A percentile compares a stretch with the other conserved stretches of the same genome.
These are phyloP conservation scores for Silene coronaria DNA, from an alignment of 179 eudicot genomes.

Conservation along the genomic window DNA sequence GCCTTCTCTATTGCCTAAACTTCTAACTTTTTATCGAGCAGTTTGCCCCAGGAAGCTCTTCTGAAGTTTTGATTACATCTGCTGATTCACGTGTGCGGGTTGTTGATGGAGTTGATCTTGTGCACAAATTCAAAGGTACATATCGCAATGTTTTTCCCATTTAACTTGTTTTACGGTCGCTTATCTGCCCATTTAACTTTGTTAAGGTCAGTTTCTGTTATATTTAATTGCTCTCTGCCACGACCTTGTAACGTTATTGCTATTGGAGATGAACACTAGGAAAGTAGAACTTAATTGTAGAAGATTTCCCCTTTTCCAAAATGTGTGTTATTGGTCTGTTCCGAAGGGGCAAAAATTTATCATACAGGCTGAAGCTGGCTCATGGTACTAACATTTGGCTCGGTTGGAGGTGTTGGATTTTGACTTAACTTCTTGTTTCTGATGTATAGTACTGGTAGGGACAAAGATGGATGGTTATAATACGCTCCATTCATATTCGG, in stretches of 20 bases:
- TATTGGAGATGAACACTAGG: conserved; percentile 1
- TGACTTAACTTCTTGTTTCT: not conserved
- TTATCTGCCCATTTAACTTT: not conserved
- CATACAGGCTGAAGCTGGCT: not conserved
- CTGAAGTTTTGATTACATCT: conserved; percentile 90
- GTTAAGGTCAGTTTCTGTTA: not conserved
- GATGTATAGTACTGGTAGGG: conserved; percentile 1
- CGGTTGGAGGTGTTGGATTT: conserved; percentile 1
- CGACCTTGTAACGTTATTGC: not conserved
- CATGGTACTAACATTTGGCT: not conserved
- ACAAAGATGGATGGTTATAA: not conserved
- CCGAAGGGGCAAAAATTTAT: not conserved
- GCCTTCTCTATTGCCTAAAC: not conserved
- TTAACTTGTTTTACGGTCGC: not conserved
- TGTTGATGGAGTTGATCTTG: conserved; percentile 68
- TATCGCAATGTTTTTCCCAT: not conserved
- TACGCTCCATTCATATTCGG: not conserved
- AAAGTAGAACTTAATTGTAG: not conserved
- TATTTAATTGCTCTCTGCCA: not conserved
- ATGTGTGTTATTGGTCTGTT: not conserved
- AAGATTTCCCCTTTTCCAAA: not conserved
- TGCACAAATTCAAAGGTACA: conserved; percentile 92
- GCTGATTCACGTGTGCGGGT: conserved; percentile 95
- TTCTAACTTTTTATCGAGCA: conserved; percentile 27
- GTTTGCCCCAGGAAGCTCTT: conserved; percentile 90